phyloP scores from a whole-genome alignment of 2,329 filamentous ascomycete species.

The Colletotrichum higginsianum region DNA sequence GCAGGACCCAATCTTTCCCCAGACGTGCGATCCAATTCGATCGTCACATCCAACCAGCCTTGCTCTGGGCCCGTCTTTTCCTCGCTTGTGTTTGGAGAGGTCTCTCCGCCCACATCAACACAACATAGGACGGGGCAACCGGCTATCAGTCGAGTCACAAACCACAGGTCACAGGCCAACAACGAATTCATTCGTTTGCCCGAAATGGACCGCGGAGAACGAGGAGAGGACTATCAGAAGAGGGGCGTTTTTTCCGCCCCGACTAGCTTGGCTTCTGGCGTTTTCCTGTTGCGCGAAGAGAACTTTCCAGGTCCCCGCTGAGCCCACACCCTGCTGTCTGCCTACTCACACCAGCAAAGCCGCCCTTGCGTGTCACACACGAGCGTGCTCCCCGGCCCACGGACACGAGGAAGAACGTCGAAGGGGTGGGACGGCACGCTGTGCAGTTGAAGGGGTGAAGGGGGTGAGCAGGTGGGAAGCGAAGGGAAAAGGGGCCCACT shows the following conservation, averaged over 20 bases:
- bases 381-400: conserved; percentile 19
- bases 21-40: conserved; percentile 41
- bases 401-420: conserved; percentile 26
- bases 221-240: neutral
- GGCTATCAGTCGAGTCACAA: conserved; percentile 24
- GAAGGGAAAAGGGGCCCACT: conserved; percentile 17
- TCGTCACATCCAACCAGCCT: conserved; percentile 11
- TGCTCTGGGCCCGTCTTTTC: conserved; percentile 29
- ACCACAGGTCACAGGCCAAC: conserved; percentile 3
- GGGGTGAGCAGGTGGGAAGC: conserved; percentile 14
- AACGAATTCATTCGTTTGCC: neutral
- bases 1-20: conserved; percentile 39
- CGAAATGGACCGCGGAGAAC: neutral
- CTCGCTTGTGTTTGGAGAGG: conserved; percentile 31
- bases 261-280: conserved; percentile 17
- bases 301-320: conserved; percentile 23
- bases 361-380: conserved; percentile 29
- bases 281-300: conserved; percentile 1
- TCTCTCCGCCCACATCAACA: conserved; percentile 28
- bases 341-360: conserved; percentile 8
- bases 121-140: conserved; percentile 30
- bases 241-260: neutral
- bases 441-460: conserved; percentile 9
- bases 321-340: conserved; percentile 17
- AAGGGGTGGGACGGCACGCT: conserved; percentile 6